Conservation (phyloP, 2,329 filamentous ascomycete species). For the Fusarium redolens region DNA sequence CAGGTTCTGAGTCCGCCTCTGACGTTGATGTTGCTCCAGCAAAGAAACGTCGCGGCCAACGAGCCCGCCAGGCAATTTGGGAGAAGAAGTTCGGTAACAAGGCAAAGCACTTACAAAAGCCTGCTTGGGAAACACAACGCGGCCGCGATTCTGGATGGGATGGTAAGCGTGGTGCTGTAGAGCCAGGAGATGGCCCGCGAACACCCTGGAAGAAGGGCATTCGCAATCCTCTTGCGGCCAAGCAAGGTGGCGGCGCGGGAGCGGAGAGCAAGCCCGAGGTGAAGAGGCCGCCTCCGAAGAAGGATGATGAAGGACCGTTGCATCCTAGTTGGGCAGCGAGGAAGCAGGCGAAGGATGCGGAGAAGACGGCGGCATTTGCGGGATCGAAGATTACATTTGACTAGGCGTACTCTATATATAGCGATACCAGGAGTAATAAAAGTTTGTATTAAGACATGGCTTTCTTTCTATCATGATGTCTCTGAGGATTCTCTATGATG, state of each 20-base stretch:
- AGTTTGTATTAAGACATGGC: neutral
- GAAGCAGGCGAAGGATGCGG: constrained; percentile 69
- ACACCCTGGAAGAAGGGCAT: constrained; percentile 67
- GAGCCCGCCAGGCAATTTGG: constrained; percentile 80
- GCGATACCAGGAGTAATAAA: constrained; percentile 39
- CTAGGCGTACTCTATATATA: constrained; percentile 45
- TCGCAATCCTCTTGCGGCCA: constrained; percentile 49
- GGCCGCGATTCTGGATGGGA: constrained; percentile 68
- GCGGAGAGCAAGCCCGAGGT: constrained; percentile 17
- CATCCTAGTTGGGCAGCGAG: constrained; percentile 75
- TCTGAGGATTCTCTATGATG: neutral
- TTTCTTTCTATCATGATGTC: neutral
- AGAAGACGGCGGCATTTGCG: constrained; percentile 63
- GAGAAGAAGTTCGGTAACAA: constrained; percentile 82
- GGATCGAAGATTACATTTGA: constrained; percentile 71
- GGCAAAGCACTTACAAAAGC: constrained; percentile 72
- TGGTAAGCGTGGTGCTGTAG: constrained; percentile 65
- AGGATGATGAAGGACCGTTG: constrained; percentile 64
- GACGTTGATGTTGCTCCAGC: constrained; percentile 71
- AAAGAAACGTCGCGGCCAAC: constrained; percentile 82
- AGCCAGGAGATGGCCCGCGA: constrained; percentile 50
- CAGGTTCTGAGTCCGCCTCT: constrained; percentile 76
- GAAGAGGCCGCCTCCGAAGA: constrained; percentile 46
- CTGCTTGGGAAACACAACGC: constrained; percentile 47
- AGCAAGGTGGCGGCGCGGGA: constrained; percentile 14